A percentile compares a stretch with the other conserved stretches of the same genome.
phyloP scores from a whole-genome alignment of 2,329 filamentous ascomycete genomes.

The Claviceps sp. region DNA sequence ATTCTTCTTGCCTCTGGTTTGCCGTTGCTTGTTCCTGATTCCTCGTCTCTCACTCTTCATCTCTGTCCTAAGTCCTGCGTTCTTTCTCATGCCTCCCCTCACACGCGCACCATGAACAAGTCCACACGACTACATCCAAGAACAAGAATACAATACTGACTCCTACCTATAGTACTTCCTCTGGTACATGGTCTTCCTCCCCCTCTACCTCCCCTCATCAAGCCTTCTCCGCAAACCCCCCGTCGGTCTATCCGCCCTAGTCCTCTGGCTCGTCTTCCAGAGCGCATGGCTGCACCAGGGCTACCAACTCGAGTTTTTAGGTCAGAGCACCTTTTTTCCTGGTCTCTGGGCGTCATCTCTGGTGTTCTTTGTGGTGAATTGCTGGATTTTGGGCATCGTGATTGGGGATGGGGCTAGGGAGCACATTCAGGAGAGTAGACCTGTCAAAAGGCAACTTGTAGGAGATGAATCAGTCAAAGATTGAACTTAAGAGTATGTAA shows the following conservation, averaged over 20 bases:
- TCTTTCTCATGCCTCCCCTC: no score
- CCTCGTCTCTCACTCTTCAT: no score
- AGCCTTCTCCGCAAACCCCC: constrained; percentile 48
- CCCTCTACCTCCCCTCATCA: constrained; percentile 75
- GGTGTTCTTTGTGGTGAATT: constrained; percentile 73
- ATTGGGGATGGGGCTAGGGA: constrained; percentile 44
- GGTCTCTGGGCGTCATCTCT: constrained; percentile 68
- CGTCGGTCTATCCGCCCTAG: constrained; percentile 51
- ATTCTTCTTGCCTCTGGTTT: background rate
- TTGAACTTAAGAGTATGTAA: no score
- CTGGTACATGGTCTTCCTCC: constrained; percentile 92
- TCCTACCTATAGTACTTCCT: constrained; percentile 64
- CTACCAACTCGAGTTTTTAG: constrained; percentile 67
- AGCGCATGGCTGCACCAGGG: constrained; percentile 63
- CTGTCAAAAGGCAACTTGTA: no score
- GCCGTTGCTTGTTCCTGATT: no score
- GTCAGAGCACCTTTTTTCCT: constrained; percentile 69
- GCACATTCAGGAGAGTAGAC: no score
- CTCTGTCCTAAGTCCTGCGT: no score
- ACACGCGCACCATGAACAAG: no score
- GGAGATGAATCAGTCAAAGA: no score
- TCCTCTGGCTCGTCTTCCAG: constrained; percentile 66
- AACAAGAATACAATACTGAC: no score
- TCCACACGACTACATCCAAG: no score
- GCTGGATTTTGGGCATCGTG: constrained; percentile 74